Evolutionary conservation across 768 basidiomycete species (phyloP).

Genomic region (Phlebiopsis flavidoalba): DNA sequence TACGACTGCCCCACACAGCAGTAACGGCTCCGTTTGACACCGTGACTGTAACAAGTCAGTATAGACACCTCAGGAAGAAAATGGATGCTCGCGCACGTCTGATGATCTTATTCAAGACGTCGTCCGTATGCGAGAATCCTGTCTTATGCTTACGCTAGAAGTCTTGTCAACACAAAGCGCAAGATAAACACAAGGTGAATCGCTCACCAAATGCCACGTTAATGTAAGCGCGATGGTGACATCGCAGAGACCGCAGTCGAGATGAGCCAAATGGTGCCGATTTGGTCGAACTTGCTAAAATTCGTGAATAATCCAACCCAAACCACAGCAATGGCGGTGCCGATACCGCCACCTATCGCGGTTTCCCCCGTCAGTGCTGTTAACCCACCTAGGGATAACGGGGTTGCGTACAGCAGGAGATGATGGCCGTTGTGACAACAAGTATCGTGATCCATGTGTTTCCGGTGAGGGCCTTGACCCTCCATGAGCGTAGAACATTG

Average conservation of each 20-base stretch:
- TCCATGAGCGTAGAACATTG: slow-evolving; percentile 23
- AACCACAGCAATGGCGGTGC: slow-evolving; percentile 24
- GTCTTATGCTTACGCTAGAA: slow-evolving; percentile 31
- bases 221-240: slow-evolving; percentile 40
- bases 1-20: slow-evolving; percentile 22
- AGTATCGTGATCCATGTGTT: slow-evolving; percentile 11
- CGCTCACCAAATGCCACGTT: slow-evolving; percentile 35
- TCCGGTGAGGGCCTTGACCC: slow-evolving; percentile 16
- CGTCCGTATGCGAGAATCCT: slow-evolving; percentile 32
- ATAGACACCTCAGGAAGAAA: neutral
- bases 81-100: slow-evolving; percentile 18
- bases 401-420: slow-evolving; percentile 8
- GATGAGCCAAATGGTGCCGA: slow-evolving; percentile 39
- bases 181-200: neutral
- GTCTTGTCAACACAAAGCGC: neutral
- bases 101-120: slow-evolving; percentile 34
- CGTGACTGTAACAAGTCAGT: slow-evolving; percentile 19
- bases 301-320: slow-evolving; percentile 23
- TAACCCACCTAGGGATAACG: neutral
- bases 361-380: neutral
- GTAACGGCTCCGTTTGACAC: slow-evolving; percentile 28
- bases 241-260: slow-evolving; percentile 39
- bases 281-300: slow-evolving; percentile 26
- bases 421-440: slow-evolving; percentile 12
- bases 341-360: slow-evolving; percentile 21